These are phyloP conservation scores for Leucogyrophana mollusca DNA, from an alignment of 768 basidiomycete genomes.

Conservation along the genomic window DNA sequence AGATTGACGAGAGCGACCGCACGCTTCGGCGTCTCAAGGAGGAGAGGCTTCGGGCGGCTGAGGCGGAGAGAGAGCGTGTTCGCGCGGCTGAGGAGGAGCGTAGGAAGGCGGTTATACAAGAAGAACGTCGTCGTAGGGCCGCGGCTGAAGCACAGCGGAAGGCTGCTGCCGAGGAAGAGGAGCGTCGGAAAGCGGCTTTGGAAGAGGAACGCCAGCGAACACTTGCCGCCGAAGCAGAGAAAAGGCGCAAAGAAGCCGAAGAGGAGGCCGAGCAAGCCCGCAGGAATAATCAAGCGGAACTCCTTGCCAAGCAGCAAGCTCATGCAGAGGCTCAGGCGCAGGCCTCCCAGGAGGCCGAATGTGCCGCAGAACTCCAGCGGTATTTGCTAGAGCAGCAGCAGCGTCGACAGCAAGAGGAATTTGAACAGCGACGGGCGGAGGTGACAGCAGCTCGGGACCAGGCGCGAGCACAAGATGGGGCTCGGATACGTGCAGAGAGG, in stretches of 20 bases:
- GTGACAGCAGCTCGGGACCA: conserved; percentile 22
- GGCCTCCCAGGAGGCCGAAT: not conserved
- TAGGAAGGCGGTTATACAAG: conserved; percentile 26
- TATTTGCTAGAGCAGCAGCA: conserved; percentile 1
- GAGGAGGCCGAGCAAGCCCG: conserved; percentile 2
- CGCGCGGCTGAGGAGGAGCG: conserved; percentile 26
- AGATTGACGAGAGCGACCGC: conserved; percentile 13
- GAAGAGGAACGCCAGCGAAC: conserved; percentile 12
- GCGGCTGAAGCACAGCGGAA: conserved; percentile 18
- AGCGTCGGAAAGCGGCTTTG: conserved; percentile 12
- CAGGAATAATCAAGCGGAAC: conserved; percentile 4
- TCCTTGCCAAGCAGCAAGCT: conserved; percentile 10
- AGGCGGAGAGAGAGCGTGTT: conserved; percentile 28
- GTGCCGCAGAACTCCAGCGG: not conserved
- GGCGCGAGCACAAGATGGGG: conserved; percentile 24
- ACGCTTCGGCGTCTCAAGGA: conserved; percentile 22
- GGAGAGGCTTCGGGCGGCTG: conserved; percentile 18
- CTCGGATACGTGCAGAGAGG: conserved; percentile 26
- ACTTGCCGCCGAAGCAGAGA: conserved; percentile 8
- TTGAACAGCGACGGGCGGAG: conserved; percentile 4
- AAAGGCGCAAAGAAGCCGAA: conserved; percentile 1
- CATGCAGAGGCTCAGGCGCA: conserved; percentile 7
- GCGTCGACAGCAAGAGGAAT: conserved; percentile 1
- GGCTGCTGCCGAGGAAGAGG: conserved; percentile 12
- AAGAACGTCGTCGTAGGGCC: conserved; percentile 16